Evolutionary conservation across 805 yeast genomes (phyloP).

Genomic region (Candida fluviatilis): DNA sequence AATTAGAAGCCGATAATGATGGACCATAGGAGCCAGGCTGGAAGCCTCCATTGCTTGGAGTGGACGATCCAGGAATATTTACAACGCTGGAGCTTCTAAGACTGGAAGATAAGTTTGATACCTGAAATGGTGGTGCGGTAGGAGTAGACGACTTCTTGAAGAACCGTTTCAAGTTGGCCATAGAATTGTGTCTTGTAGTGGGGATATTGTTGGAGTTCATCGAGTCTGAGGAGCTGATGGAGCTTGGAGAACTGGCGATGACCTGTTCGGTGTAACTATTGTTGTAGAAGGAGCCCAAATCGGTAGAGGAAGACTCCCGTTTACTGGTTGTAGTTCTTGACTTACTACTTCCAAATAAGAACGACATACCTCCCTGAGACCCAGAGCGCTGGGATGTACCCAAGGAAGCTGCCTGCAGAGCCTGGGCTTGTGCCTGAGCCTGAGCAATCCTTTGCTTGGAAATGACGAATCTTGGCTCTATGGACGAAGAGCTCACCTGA

Average conservation of each 20-base stretch:
- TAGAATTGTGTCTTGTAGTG: slow-evolving; percentile 66
- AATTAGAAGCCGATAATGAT: slow-evolving; percentile 24
- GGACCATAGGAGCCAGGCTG: slow-evolving; percentile 17
- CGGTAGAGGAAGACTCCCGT: slow-evolving; percentile 35
- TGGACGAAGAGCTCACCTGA: slow-evolving; percentile 48
- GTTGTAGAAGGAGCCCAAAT: slow-evolving; percentile 39
- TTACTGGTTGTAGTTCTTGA: slow-evolving; percentile 32
- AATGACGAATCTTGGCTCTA: slow-evolving; percentile 84
- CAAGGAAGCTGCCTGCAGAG: slow-evolving; percentile 34
- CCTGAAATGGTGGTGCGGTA: slow-evolving; percentile 7
- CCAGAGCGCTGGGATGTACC: slow-evolving; percentile 33
- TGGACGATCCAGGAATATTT: slow-evolving; percentile 9
- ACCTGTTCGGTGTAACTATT: slow-evolving; percentile 29
- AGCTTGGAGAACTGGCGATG: slow-evolving; percentile 27
- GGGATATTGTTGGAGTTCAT: slow-evolving; percentile 13
- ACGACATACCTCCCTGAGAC: slow-evolving; percentile 47
- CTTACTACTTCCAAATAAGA: slow-evolving; percentile 46
- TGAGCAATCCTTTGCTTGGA: slow-evolving; percentile 70
- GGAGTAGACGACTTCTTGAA: slow-evolving; percentile 46
- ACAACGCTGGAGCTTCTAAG: slow-evolving; percentile 17
- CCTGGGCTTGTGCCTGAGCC: slow-evolving; percentile 41
- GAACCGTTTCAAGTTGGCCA: slow-evolving; percentile 73
- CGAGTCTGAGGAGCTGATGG: slow-evolving; percentile 36
- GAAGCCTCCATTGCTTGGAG: slow-evolving; percentile 9
- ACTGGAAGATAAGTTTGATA: slow-evolving; percentile 21